Conservation (phyloP, 495 filamentous ascomycete genomes). For the Neurospora sp. region DNA sequence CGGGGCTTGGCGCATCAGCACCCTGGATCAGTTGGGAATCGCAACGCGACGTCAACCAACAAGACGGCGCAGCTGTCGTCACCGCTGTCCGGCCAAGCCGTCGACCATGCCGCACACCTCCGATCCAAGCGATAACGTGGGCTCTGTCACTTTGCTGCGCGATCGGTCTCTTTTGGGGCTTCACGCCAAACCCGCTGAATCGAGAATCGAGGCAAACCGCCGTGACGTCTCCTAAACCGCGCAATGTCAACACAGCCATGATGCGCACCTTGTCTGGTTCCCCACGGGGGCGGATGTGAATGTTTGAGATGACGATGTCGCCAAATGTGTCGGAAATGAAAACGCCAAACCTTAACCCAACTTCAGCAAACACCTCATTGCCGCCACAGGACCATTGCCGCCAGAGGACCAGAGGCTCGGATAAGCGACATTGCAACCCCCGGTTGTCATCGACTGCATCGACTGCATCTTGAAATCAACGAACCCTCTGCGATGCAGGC, state of each 20-base stretch:
- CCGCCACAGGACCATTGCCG: background rate
- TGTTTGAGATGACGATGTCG: background rate
- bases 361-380: background rate
- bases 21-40: background rate
- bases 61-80: background rate
- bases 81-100: background rate
- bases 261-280: background rate
- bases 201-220: background rate
- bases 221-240: background rate
- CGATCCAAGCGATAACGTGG: background rate
- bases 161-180: background rate
- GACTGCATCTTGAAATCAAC: background rate
- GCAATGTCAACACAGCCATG: background rate
- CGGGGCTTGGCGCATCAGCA: background rate
- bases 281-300: background rate
- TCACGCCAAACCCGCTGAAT: background rate
- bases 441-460: background rate
- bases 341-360: background rate
- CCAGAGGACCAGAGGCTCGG: background rate
- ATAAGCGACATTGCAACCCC: background rate
- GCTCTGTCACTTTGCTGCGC: background rate
- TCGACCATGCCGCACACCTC: background rate
- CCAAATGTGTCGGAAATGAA: background rate
- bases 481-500: background rate
- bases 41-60: background rate